These are phyloP conservation scores for Cicer cuneatum DNA, from an alignment of 306 rosid genomes.

Conservation along the genomic window DNA sequence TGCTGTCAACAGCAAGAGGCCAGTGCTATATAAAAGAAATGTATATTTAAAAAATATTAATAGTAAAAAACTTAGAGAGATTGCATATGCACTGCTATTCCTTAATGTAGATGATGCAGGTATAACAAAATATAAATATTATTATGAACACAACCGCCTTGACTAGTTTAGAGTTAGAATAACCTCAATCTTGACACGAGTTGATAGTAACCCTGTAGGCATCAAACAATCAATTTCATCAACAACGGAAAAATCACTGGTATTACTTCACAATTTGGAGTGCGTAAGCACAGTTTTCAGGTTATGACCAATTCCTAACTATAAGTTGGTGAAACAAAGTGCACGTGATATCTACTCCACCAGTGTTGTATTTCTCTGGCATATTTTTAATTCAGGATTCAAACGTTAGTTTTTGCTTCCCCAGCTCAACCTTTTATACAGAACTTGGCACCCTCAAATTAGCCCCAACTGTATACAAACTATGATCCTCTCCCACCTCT, in stretches of 20 bases:
- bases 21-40: not conserved
- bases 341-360: constrained; percentile 50
- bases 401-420: constrained; percentile 52
- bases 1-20: constrained; percentile 4
- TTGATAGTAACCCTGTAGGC: constrained; percentile 29
- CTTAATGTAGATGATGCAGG: constrained; percentile 35
- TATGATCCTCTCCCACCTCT: constrained; percentile 74
- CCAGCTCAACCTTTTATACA: constrained; percentile 87
- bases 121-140: constrained; percentile 20
- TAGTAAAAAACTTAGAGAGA: not conserved
- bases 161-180: constrained; percentile 35
- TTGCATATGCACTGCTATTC: constrained; percentile 7
- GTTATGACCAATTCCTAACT: constrained; percentile 44
- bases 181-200: constrained; percentile 35
- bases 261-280: constrained; percentile 51
- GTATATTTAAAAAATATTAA: not conserved
- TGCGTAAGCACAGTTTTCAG: constrained; percentile 53
- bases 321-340: constrained; percentile 48
- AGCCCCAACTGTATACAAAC: constrained; percentile 44
- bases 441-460: constrained; percentile 63
- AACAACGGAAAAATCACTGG: constrained; percentile 49
- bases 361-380: constrained; percentile 49
- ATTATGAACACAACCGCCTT: constrained; percentile 42
- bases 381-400: constrained; percentile 54
- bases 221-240: constrained; percentile 52